Conservation (phyloP, 768 basidiomycete species). For the Mycena crocata region DNA sequence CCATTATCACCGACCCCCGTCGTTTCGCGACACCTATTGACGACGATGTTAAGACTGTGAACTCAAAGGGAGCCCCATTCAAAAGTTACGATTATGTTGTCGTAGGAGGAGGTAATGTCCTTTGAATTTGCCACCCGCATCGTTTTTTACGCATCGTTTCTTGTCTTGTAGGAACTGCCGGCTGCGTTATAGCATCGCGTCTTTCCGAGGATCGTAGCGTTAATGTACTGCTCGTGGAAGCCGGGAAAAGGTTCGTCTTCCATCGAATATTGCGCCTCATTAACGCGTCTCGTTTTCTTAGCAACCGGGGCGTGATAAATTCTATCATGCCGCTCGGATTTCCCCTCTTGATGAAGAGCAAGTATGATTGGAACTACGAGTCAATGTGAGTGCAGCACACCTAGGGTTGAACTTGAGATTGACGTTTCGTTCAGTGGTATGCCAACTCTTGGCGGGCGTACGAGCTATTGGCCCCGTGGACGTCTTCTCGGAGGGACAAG, state of each 20-base stretch:
- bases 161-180: conserved; percentile 60
- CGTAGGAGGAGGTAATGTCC: too few relatives aligned
- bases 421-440: too few relatives aligned
- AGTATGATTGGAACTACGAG: conserved; percentile 32
- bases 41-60: too few relatives aligned
- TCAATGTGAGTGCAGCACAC: conserved; percentile 21
- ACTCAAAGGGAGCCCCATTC: too few relatives aligned
- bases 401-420: background rate
- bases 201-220: conserved; percentile 51
- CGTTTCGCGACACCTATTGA: too few relatives aligned
- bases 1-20: too few relatives aligned
- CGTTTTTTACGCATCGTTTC: too few relatives aligned
- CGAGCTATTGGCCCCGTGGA: too few relatives aligned
- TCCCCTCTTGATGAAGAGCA: conserved; percentile 22
- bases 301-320: conserved; percentile 26
- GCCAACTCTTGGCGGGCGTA: too few relatives aligned
- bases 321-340: conserved; percentile 31
- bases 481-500: conserved; percentile 30
- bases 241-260: conserved; percentile 42
- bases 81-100: too few relatives aligned
- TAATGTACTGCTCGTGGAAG: conserved; percentile 55
- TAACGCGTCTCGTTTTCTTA: background rate
- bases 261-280: background rate
- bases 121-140: too few relatives aligned
- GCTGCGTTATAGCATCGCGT: conserved; percentile 57